These are phyloP conservation scores for Castanospermum australe DNA, from an alignment of 306 rosid species.

Conservation along the genomic window DNA sequence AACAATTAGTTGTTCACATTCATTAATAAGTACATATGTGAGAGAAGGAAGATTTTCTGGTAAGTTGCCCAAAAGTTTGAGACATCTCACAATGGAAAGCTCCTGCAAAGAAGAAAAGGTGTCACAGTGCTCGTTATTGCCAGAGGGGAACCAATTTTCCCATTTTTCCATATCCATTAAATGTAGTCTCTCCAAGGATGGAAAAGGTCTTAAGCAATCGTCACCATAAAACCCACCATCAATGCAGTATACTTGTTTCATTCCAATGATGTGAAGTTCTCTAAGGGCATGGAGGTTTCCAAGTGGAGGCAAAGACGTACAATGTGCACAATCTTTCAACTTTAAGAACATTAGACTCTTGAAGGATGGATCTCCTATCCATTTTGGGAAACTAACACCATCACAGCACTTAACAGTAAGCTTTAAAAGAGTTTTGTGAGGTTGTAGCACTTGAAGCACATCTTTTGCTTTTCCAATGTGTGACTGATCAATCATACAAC, in stretches of 20 bases:
- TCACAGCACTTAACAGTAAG: neutral
- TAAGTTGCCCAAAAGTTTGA: conserved; percentile 2
- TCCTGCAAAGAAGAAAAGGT: conserved; percentile 7
- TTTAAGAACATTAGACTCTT: neutral
- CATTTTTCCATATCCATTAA: conserved; percentile 14
- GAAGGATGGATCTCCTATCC: conserved; percentile 4
- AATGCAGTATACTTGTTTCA: conserved; percentile 6
- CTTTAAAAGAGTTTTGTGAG: neutral
- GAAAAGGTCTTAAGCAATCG: neutral
- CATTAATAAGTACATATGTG: neutral
- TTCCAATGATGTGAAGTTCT: conserved; percentile 7
- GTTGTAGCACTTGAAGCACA: conserved; percentile 12
- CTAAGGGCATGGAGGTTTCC: conserved; percentile 4
- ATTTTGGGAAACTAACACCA: neutral
- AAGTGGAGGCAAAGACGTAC: conserved; percentile 8
- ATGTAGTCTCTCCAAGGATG: conserved; percentile 8
- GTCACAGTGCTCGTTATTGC: neutral
- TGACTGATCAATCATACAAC: neutral
- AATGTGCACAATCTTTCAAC: conserved; percentile 1
- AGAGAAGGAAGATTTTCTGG: conserved; percentile 1
- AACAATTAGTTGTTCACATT: neutral
- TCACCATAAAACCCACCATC: conserved; percentile 9
- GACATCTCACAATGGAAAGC: conserved; percentile 1
- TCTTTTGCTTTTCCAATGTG: neutral
- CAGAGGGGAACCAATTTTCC: neutral